These are phyloP conservation scores for Jatropha curcas DNA, from an alignment of 345 rosid genomes.

Conservation along the genomic window DNA sequence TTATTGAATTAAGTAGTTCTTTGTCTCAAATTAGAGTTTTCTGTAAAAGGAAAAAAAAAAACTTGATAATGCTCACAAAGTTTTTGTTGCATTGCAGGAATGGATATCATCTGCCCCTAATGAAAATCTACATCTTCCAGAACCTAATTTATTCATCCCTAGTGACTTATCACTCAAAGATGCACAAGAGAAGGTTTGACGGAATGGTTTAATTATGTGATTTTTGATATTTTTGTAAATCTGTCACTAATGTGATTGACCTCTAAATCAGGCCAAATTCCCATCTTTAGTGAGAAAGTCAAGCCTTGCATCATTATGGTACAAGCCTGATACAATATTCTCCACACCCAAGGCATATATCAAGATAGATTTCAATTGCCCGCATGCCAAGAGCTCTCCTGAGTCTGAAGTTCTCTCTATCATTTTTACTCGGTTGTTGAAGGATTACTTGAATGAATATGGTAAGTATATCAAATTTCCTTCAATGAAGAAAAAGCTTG, in stretches of 20 bases:
- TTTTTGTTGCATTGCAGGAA: slow-evolving; percentile 48
- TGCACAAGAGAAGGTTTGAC: slow-evolving; percentile 58
- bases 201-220: not conserved
- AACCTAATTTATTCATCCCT: slow-evolving; percentile 70
- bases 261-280: slow-evolving; percentile 48
- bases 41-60: slow-evolving; percentile 6
- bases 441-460: slow-evolving; percentile 92
- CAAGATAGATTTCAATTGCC: slow-evolving; percentile 80
- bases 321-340: slow-evolving; percentile 82
- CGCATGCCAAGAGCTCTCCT: slow-evolving; percentile 67
- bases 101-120: slow-evolving; percentile 71
- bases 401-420: slow-evolving; percentile 69
- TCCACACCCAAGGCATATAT: slow-evolving; percentile 79
- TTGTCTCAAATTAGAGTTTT: not conserved
- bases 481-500: not conserved
- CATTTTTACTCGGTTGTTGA: slow-evolving; percentile 63
- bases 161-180: slow-evolving; percentile 73
- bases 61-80: not conserved
- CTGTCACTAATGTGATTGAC: slow-evolving; percentile 23
- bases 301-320: slow-evolving; percentile 64
- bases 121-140: slow-evolving; percentile 69
- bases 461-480: slow-evolving; percentile 43
- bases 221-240: not conserved
- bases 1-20: not conserved
- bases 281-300: slow-evolving; percentile 69